phyloP scores from a whole-genome alignment of 345 rosid genomes.

The Viola odorata region DNA sequence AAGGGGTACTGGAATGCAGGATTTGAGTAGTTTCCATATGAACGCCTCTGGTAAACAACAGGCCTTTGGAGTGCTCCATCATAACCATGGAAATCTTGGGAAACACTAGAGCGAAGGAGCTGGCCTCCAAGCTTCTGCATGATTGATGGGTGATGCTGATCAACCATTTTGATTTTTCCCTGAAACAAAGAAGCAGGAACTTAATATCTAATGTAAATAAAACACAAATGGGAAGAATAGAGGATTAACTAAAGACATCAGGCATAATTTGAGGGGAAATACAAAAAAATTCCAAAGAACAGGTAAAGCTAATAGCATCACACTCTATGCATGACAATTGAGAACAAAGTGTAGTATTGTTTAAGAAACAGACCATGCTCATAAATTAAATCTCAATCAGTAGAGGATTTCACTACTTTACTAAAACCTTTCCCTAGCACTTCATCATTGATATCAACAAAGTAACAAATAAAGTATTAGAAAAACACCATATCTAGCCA shows the following conservation, averaged over 20 bases:
- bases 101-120: conserved; percentile 39
- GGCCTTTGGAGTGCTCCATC: conserved; percentile 49
- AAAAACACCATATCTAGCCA: too few species aligned
- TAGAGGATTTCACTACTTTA: too few species aligned
- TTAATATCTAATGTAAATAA: not conserved
- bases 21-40: conserved; percentile 59
- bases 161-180: conserved; percentile 55
- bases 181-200: conserved; percentile 14
- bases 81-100: conserved; percentile 34
- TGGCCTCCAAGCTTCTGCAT: conserved; percentile 69
- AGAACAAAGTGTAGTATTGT: not conserved
- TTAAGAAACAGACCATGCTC: not conserved
- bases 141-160: conserved; percentile 67
- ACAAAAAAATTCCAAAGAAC: not conserved
- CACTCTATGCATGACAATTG: not conserved
- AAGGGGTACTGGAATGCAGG: conserved; percentile 51
- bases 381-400: too few species aligned
- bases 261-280: not conserved
- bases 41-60: conserved; percentile 42
- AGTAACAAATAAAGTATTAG: too few species aligned
- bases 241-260: not conserved
- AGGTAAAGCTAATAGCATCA: too few species aligned
- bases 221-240: not conserved
- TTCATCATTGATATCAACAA: too few species aligned
- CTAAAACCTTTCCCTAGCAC: too few species aligned